Base-by-base conservation (phyloP, 225 moss, liverwort and hornwort species). In the Climacium dendroides region DNA sequence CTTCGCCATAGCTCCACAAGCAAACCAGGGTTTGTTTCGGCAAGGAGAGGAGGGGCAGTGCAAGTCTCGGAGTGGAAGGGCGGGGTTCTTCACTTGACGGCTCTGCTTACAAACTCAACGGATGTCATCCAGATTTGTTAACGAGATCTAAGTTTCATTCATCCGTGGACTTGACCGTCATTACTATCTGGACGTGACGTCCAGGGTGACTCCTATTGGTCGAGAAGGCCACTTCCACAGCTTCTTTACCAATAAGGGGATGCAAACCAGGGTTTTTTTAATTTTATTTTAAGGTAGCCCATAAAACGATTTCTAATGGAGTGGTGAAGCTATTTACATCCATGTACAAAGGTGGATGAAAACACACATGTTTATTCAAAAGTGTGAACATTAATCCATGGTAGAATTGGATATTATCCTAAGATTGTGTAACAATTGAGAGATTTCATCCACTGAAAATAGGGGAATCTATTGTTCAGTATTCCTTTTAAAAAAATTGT, bases 1-100 rank as follows among this genome's bases (percentile, higher is more conserved):
- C 54, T 81, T 89, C 93, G 88, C 93, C 93, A 93, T 93, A 50
- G 88, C 90, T 90, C 74, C 84, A 54, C 85, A 30, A n/a, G n/a
- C n/a, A n/a, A n/a, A n/a, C n/a, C n/a, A n/a, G n/a, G n/a, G n/a
- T n/a, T n/a, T n/a, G n/a, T n/a, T n/a, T n/a, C n/a, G n/a, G n/a
- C n/a, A n/a, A n/a, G n/a, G n/a, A n/a, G n/a, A n/a, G n/a, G n/a
- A n/a, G n/a, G n/a, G n/a, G n/a, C n/a, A 24, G 77, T 78, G 78
- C 55, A 37, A 25, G 78, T 55, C 37, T 55, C 3, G 0, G 20
- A 14, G 5, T 5, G 35, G 6, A 10, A 32, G 20, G n/a, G n/a
- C n/a, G n/a, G 15, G 7, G 12, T 18, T 15, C 48, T 29, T 76
- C 55, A 10, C 39, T 53, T 67, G 34, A 35, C 43, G 23, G 53